Evolutionary conservation across 129 eudicot species (phyloP), one percentile per base, ranked within the genome.

Genomic region (Escallonia herrerae): DNA sequence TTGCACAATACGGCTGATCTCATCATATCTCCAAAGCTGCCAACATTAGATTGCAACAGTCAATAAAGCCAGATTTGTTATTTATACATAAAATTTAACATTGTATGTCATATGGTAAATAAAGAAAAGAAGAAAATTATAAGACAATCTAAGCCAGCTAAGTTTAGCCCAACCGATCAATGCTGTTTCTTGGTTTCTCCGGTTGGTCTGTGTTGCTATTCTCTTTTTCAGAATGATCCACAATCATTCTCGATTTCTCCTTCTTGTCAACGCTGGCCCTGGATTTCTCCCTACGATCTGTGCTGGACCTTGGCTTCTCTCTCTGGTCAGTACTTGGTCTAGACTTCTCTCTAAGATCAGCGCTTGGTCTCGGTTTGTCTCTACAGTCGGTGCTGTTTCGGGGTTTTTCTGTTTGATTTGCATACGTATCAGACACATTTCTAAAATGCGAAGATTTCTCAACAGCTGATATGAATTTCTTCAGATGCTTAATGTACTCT

Each of bases 1-100:
- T 94, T 89, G 88, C 97, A 86, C 63, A 94, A 89, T 56, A 77
- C 94, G 56, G 95, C 95, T 4, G 99, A 82, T 66, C 86, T 79
- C 86, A 93, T 86, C 87, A 93, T 83, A 43, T 73, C 91, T 85
- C 98, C 98, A 74, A 94, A 80, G 66, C 99, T 94, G 99, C 90
- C 74, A 79, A 46, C 62, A 73, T 74, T 60, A 8, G 47, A 64
- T 60, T 75, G 64, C 58, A 68, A 65, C 62, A 43, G 77, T 80
- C 74, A 90, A 68, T 44, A 52, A 63, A 69, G 5, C 4, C 1
- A 56, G 39, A 44, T 60, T 53, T 22, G 2, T 12, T 15, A 46
- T 56, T 59, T 43, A 12, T 52, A 15, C 40, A 15, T 7, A 62
- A 57, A 12, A 44, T 33, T 6, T 49, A 42, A 5, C 11, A 37